phyloP scores from a whole-genome alignment of 768 basidiomycete species.

The Macrolepiota fuliginosa region DNA sequence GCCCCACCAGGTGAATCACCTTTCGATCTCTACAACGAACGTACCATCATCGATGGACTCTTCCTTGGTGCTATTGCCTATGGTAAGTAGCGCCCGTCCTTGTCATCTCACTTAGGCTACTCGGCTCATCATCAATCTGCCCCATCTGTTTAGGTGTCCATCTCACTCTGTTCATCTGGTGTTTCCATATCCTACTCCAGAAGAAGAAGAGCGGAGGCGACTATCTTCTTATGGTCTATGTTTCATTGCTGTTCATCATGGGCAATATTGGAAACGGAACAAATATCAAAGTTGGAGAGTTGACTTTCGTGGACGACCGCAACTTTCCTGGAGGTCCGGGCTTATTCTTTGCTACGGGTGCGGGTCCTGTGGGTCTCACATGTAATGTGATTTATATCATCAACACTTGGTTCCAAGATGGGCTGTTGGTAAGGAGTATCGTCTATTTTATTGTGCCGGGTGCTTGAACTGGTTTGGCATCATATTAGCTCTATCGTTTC shows the following conservation, averaged over 20 bases:
- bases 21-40: slow-evolving; percentile 18
- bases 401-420: slow-evolving; percentile 20
- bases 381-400: slow-evolving; percentile 15
- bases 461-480: background rate
- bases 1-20: slow-evolving; percentile 10
- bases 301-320: slow-evolving; percentile 20
- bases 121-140: background rate
- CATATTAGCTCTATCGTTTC: slow-evolving; percentile 15
- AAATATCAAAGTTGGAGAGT: slow-evolving; percentile 18
- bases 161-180: slow-evolving; percentile 15
- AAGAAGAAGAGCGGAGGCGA: background rate
- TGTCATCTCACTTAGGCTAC: background rate
- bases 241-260: slow-evolving; percentile 18
- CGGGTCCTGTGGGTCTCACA: slow-evolving; percentile 13
- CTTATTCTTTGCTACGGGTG: slow-evolving; percentile 10
- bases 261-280: slow-evolving; percentile 18
- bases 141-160: slow-evolving; percentile 7
- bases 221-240: slow-evolving; percentile 16
- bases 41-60: slow-evolving; percentile 20
- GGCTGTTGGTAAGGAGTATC: slow-evolving; percentile 14
- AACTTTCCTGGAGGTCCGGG: slow-evolving; percentile 19
- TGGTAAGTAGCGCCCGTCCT: slow-evolving; percentile 12
- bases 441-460: background rate
- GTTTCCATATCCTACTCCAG: slow-evolving; percentile 8
- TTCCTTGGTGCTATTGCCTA: slow-evolving; percentile 21